Base-by-base conservation (phyloP, 345 rosid species). In the Salix purpurea region DNA sequence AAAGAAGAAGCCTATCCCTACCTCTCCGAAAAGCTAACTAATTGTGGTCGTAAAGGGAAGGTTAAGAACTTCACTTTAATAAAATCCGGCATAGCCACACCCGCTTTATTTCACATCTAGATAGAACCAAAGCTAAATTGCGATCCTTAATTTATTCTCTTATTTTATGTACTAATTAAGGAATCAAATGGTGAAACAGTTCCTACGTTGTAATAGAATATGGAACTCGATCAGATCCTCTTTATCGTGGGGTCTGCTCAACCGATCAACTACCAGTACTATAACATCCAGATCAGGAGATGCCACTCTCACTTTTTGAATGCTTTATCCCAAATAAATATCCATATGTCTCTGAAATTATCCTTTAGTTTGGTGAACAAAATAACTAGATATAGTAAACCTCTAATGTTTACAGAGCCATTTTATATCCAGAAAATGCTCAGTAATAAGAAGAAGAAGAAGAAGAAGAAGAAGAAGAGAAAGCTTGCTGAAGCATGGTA, bases 241-340 rank as follows among this genome's bases (percentile, higher is more conserved):
- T 26, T 21, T 74, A 15, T 23, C 0, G 44, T 65, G 71, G 77
- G 77, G 44, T 74, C 77, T 48, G n/a, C 37, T 21, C 28, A 74
- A 74, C 77, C 65, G 77, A 74, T 42, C 46, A 74, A 74, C 71
- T 65, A 74, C 75, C 77, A 36, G 37, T 36, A 74, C 64, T 74
- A 46, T 61, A 74, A 34, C 36, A 34, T 34, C 6, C 36, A 34
- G 36, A 34, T 34, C 36, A 34, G 36, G 36, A 34, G 36, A 34
- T 34, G 6, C 36, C 36, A 4, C 36, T 65, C 65, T 23, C 42
- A 26, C 37, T 62, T 28, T 50, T 18, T 28, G 12, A 19, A 24
- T 61, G 58, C 58, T 52, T 52, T 52, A 18, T 52, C 58, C 58
- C 7, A 52, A 18, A 52, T 52, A 6, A 50, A 5, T 16, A 50